Evolutionary conservation across 2,329 filamentous ascomycete genomes (phyloP).

Genomic region (Trichophyton benhamiae): DNA sequence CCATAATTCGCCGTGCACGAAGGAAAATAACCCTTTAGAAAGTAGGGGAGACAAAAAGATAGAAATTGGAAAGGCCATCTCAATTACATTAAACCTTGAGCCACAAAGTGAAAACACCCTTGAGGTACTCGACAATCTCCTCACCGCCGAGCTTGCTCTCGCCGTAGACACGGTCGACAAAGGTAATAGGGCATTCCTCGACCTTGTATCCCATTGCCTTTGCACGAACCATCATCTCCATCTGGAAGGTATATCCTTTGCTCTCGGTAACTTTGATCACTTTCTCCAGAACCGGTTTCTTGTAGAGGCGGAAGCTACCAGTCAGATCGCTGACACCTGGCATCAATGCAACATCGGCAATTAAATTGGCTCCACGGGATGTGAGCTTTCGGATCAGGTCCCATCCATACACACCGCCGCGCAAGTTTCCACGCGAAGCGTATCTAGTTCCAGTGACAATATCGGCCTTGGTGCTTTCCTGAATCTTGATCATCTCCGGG

Average conservation of each 20-base stretch:
- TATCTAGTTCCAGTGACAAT: slow-evolving; percentile 96
- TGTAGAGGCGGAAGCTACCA: slow-evolving; percentile 88
- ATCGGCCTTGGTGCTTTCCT: slow-evolving; percentile 69
- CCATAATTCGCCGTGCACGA: slow-evolving; percentile 11
- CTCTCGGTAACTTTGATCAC: slow-evolving; percentile 84
- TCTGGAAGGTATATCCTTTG: slow-evolving; percentile 98
- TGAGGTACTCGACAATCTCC: slow-evolving; percentile 94
- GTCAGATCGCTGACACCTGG: slow-evolving; percentile 94
- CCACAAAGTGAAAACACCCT: slow-evolving; percentile 69
- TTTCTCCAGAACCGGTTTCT: slow-evolving; percentile 76
- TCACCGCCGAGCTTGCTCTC: slow-evolving; percentile 89
- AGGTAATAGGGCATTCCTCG: slow-evolving; percentile 88
- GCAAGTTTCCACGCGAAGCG: slow-evolving; percentile 51
- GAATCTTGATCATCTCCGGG: slow-evolving; percentile 75
- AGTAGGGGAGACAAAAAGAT: slow-evolving; percentile 4
- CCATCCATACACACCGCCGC: slow-evolving; percentile 86
- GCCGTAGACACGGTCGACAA: slow-evolving; percentile 90
- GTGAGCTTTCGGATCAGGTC: slow-evolving; percentile 71
- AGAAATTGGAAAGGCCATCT: slow-evolving; percentile 5
- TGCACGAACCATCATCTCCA: slow-evolving; percentile 98
- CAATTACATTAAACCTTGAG: slow-evolving; percentile 49
- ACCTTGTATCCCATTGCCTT: slow-evolving; percentile 93
- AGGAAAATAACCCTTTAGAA: slow-evolving; percentile 6
- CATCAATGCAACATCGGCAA: slow-evolving; percentile 84
- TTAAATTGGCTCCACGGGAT: slow-evolving; percentile 74